Conservation (phyloP, 225 moss, liverwort and hornwort genomes). For the Sphagnum tenellum region DNA sequence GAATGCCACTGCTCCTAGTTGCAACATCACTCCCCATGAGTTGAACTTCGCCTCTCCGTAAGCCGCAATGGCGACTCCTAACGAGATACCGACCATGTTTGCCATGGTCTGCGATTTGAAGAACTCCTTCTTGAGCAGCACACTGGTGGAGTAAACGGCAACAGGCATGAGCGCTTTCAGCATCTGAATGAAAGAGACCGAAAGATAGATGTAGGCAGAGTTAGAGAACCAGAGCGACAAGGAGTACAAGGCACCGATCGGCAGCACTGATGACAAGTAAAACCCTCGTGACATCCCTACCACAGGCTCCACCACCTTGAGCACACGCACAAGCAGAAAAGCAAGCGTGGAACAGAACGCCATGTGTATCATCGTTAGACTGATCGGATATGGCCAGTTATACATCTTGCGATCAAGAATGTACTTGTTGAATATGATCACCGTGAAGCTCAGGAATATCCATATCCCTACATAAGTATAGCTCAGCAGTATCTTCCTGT, state of each 20-base stretch:
- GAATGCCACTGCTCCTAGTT: constrained; percentile 60
- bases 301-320: constrained; percentile 40
- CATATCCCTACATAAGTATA: constrained; percentile 74
- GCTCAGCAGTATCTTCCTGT: constrained; percentile 65
- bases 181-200: no score
- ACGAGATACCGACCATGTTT: constrained; percentile 45
- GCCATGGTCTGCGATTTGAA: constrained; percentile 43
- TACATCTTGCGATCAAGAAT: constrained; percentile 63
- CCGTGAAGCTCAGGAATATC: constrained; percentile 89
- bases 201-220: no score
- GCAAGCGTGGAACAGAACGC: constrained; percentile 48
- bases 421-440: constrained; percentile 96
- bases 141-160: constrained; percentile 38
- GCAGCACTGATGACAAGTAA: constrained; percentile 11
- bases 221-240: no score
- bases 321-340: constrained; percentile 52
- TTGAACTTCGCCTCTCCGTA: constrained; percentile 48
- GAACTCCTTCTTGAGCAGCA: constrained; percentile 34
- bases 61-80: constrained; percentile 45
- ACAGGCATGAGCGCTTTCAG: constrained; percentile 33
- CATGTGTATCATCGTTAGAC: constrained; percentile 57
- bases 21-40: constrained; percentile 32
- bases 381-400: constrained; percentile 54
- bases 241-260: no score
- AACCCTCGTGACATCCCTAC: constrained; percentile 39